Conservation (phyloP, 345 rosid species). For the Rhodamnia argentea region DNA sequence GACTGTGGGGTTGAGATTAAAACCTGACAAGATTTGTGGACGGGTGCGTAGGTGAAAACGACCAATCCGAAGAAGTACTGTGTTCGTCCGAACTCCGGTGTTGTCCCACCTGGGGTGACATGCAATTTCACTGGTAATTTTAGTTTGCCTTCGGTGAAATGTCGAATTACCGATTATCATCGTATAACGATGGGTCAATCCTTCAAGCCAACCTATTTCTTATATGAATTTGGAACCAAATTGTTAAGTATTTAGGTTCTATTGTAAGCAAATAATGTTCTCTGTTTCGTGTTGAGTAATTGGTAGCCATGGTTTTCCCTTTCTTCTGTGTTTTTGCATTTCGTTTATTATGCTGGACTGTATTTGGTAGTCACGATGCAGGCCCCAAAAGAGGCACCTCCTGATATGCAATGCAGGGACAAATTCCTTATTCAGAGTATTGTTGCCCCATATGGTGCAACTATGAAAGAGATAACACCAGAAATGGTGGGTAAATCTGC, state of each 20-base stretch:
- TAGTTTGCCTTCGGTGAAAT: neutral
- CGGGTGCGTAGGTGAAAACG: slow-evolving; percentile 55
- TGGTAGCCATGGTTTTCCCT: neutral
- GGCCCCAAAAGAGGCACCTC: slow-evolving; percentile 74
- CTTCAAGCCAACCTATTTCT: neutral
- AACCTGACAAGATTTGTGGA: neutral
- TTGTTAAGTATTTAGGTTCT: neutral
- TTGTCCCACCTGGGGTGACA: slow-evolving; percentile 49
- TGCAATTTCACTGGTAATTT: slow-evolving; percentile 59
- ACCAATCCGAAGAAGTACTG: slow-evolving; percentile 78
- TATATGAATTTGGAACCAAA: neutral
- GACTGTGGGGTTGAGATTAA: neutral
- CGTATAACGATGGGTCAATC: neutral
- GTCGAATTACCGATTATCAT: neutral
- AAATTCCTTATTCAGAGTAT: slow-evolving; percentile 81
- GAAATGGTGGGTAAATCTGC: slow-evolving; percentile 39
- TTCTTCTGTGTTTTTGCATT: neutral
- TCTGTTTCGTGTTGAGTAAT: neutral
- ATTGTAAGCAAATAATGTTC: neutral
- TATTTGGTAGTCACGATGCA: slow-evolving; percentile 72
- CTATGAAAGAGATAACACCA: slow-evolving; percentile 40
- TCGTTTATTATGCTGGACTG: slow-evolving; percentile 2
- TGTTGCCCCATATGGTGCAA: slow-evolving; percentile 47
- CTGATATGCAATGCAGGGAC: slow-evolving; percentile 84
- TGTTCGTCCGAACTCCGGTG: slow-evolving; percentile 78